Conservation (phyloP, 2,329 filamentous ascomycete species). For the Penicillium psychrosexuale region DNA sequence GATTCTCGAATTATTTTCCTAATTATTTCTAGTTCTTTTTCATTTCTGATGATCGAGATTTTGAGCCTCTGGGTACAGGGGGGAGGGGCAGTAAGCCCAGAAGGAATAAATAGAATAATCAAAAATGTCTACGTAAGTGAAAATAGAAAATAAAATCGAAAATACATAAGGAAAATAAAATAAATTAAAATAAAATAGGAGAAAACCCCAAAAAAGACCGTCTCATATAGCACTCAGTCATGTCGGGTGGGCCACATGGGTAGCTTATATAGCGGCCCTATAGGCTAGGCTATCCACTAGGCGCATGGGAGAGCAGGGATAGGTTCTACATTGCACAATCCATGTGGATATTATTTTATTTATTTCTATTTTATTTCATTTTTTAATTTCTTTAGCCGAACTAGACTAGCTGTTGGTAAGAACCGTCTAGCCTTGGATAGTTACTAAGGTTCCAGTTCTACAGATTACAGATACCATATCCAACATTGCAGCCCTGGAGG, state of each 20-base stretch:
- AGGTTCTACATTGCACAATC: background rate
- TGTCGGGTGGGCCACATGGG: conserved; percentile 10
- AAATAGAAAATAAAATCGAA: background rate
- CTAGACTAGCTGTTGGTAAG: background rate
- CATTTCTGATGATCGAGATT: conserved; percentile 21
- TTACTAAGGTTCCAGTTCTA: background rate
- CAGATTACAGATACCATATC: background rate
- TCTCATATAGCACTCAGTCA: conserved; percentile 12
- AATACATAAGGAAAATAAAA: background rate
- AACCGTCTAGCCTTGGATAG: background rate
- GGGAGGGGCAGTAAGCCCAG: background rate
- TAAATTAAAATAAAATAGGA: background rate
- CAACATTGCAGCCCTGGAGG: too few relatives aligned
- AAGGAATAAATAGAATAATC: background rate
- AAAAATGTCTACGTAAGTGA: background rate
- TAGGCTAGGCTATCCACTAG: conserved; percentile 14
- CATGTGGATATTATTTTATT: background rate
- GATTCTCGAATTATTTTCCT: background rate
- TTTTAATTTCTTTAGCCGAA: background rate
- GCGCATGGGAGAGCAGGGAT: background rate
- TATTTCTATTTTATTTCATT: background rate
- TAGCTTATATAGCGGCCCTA: conserved; percentile 20
- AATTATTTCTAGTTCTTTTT: background rate
- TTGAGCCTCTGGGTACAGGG: conserved; percentile 25
- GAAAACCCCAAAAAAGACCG: background rate